Evolutionary conservation across 345 rosid species (phyloP).

Genomic region (Cardiospermum halicacabum): DNA sequence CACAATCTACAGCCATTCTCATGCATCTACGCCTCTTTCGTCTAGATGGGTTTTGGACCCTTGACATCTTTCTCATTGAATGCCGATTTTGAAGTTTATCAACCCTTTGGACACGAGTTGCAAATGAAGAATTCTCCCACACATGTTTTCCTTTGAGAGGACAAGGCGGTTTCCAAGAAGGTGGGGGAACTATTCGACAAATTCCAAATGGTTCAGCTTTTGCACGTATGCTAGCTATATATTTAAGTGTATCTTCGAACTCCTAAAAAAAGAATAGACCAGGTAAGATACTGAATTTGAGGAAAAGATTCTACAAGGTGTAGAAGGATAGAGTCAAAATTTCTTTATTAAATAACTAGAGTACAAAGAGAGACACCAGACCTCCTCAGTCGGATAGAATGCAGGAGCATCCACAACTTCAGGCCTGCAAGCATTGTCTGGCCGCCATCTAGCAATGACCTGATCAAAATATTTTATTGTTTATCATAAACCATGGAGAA

Average conservation of each 20-base stretch:
- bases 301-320: not conserved
- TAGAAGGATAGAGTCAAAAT: not conserved
- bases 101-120: constrained; percentile 93
- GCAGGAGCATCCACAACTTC: constrained; percentile 79
- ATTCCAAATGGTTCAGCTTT: constrained; percentile 92
- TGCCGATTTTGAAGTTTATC: constrained; percentile 94
- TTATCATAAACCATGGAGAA: constrained; percentile 17
- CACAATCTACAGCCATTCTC: constrained; percentile 53
- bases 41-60: constrained; percentile 40
- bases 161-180: constrained; percentile 96
- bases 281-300: constrained; percentile 18
- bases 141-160: constrained; percentile 62
- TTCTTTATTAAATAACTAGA: constrained; percentile 16
- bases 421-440: constrained; percentile 69
- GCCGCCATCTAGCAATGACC: constrained; percentile 82
- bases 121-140: constrained; percentile 79
- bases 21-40: constrained; percentile 78
- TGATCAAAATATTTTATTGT: constrained; percentile 27
- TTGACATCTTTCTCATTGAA: constrained; percentile 65
- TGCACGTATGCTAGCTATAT: constrained; percentile 75
- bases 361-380: constrained; percentile 23
- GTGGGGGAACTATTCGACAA: constrained; percentile 96
- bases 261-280: constrained; percentile 47
- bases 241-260: constrained; percentile 86
- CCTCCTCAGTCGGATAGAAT: constrained; percentile 96